Base-by-base conservation (phyloP, 352 stramenopile genomes). In the Phytophthora ohioensis region DNA sequence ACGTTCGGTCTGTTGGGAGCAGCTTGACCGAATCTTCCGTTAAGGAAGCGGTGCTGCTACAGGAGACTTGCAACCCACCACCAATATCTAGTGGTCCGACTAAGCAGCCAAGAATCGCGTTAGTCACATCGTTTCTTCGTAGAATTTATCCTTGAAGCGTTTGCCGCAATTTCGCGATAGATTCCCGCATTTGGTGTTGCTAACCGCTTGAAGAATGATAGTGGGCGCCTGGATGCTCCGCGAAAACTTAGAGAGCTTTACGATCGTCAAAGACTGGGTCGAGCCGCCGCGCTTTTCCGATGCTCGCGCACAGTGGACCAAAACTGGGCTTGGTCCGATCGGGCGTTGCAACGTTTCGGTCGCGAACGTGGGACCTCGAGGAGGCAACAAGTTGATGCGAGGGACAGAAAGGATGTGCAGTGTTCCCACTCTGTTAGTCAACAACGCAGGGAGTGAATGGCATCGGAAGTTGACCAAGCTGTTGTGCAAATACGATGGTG, bases 401-500 rank as follows among this genome's bases (percentile, higher is more conserved):
- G 67, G 64, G 46, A 39, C 59, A 59, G 48, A 74, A 74, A 74
- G 21, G 51, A 75, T 72, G 68, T 75, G 52, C 30, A 49, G 13
- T 54, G 35, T 64, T 49, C 42, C 49, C 30, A 46, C 54, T 63
- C 35, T 70, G 10, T 67, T 67, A 67, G 56, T 71, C 68, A 71
- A 68, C 55, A 71, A 34, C 49, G n/a, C 36, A 60, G 43, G 45
- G 21, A 58, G n/a, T 54, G 57, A 68, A 39, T 64, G 68, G 35
- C 57, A 71, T 71, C 55, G 35, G 36, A 71, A 71, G 62, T 71
- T 75, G 62, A 75, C 56, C 47, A 71, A 68, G 68, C 62, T 75
- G 56, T 59, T 71, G 62, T 72, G 62, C 55, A 59, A 45, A 15
- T 17, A 13, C 27, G 64, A 73, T 76, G 56, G 63, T 31, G 36